Conservation (phyloP, 345 rosid genomes). For the Geranium brycei region DNA sequence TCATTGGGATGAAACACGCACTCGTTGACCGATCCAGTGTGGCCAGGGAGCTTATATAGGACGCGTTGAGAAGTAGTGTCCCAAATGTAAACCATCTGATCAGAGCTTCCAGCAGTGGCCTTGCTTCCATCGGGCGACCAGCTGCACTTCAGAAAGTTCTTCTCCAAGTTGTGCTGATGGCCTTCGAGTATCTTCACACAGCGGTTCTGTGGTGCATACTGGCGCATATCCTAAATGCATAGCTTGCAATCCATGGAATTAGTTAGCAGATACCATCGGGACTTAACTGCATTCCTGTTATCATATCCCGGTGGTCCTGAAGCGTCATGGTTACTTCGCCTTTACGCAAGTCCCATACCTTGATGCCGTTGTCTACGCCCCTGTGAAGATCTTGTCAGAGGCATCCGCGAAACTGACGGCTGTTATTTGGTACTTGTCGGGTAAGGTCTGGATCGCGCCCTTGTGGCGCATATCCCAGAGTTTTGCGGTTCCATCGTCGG, state of each 20-base stretch:
- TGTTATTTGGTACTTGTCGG: conserved; percentile 92
- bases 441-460: conserved; percentile 95
- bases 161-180: conserved; percentile 94
- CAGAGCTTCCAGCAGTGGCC: conserved; percentile 89
- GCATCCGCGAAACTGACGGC: conserved; percentile 96
- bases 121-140: conserved; percentile 98
- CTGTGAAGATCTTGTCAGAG: conserved; percentile 82
- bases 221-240: conserved; percentile 95
- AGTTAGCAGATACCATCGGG: conserved; percentile 97
- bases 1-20: conserved; percentile 72
- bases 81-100: conserved; percentile 95
- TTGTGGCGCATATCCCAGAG: conserved; percentile 98
- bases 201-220: conserved; percentile 90
- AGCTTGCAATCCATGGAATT: conserved; percentile 93
- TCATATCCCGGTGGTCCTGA: conserved; percentile 89
- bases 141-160: conserved; percentile 71
- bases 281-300: conserved; percentile 82
- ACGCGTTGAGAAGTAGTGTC: conserved; percentile 80
- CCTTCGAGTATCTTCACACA: conserved; percentile 89
- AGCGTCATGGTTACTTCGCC: conserved; percentile 87
- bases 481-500: conserved; percentile 95
- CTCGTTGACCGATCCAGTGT: conserved; percentile 84
- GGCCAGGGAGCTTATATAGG: conserved; percentile 92
- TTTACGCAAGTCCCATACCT: conserved; percentile 88
- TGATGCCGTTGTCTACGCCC: conserved; percentile 84